Conservation (phyloP, 2,329 filamentous ascomycete genomes). For the Torrubiellomyces zombiae region DNA sequence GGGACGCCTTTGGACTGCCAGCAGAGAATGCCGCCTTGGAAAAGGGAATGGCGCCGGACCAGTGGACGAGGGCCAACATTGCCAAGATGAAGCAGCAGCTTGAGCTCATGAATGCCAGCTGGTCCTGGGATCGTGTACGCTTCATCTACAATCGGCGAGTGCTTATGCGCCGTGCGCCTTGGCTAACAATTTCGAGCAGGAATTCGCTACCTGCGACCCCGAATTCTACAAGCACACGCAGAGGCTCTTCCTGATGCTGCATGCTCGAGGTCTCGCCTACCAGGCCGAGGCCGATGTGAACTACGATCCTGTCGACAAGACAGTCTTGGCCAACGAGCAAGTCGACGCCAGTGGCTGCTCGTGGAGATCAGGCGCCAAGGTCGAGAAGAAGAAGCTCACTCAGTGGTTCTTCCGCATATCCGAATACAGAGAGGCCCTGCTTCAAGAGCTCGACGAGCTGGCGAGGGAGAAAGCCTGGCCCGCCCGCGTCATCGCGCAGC, state of each 20-base stretch:
- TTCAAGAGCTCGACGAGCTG: conserved; percentile 54
- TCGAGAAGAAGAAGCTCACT: conserved; percentile 61
- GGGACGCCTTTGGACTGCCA: conserved; percentile 83
- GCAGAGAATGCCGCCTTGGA: conserved; percentile 87
- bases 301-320: conserved; percentile 79
- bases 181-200: no score
- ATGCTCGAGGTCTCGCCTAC: conserved; percentile 61
- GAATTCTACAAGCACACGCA: conserved; percentile 84
- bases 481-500: conserved; percentile 66
- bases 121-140: conserved; percentile 69
- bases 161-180: conserved; percentile 3
- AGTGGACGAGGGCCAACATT: conserved; percentile 72
- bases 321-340: conserved; percentile 83
- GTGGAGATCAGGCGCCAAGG: conserved; percentile 74
- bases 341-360: conserved; percentile 74
- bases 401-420: conserved; percentile 89
- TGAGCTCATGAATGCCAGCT: conserved; percentile 59
- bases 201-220: conserved; percentile 71
- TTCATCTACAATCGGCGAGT: background rate
- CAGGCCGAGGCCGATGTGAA: conserved; percentile 75
- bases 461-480: conserved; percentile 55
- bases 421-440: conserved; percentile 53
- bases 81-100: conserved; percentile 72
- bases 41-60: conserved; percentile 56
- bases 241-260: conserved; percentile 63